Evolutionary conservation across 2,329 filamentous ascomycete genomes (phyloP), one percentile per base, ranked within the genome.

Genomic region (Ceratocystis diversiconidia): DNA sequence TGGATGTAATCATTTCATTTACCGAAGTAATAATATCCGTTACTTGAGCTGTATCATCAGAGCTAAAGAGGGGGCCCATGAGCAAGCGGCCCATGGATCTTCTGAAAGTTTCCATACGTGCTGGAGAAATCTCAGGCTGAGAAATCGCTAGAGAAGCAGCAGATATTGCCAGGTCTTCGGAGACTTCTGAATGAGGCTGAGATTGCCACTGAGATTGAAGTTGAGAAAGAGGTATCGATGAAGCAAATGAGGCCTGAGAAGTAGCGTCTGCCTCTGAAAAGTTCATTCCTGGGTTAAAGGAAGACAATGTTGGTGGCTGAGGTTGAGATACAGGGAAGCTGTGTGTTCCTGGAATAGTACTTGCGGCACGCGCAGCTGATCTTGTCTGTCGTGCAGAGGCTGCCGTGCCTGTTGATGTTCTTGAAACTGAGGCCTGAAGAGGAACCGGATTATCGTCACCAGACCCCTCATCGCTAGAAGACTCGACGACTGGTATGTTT

Each of bases 11-110:
- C 70, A 85, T 84, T 3, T 77, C 78, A 73, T 99, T 99, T 62
- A 99, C 88, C 7, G 89, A 89, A 2, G 80, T 81, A 19, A 96
- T 80, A 41, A 99, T 80, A 30, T 83, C 83, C 68, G 85, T 83
- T 1, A 96, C 81, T 68, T 87, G 82, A 15, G 91, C 90, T 19
- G 86, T 85, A 71, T 97, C 94, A 68, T 95, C 89, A 41, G 86
- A 84, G 43, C 63, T 64, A 73, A 99, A 99, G n/a, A 99, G 75
- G 12, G 84, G 80, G 0, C 88, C 87, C 71, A 87, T 87, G 72
- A 96, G 86, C 64, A 99, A 79, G 71, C 90, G 88, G 28, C 94
- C 94, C 2, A 99, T 80, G 1, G 88, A 84, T 10, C 84, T 83
- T 65, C 90, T 85, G 85, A 99, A 99, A 1, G 84, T 77, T 5